phyloP scores from a whole-genome alignment of 1,139 yeast genomes.

The Scheffersomyces cryptocercus region DNA sequence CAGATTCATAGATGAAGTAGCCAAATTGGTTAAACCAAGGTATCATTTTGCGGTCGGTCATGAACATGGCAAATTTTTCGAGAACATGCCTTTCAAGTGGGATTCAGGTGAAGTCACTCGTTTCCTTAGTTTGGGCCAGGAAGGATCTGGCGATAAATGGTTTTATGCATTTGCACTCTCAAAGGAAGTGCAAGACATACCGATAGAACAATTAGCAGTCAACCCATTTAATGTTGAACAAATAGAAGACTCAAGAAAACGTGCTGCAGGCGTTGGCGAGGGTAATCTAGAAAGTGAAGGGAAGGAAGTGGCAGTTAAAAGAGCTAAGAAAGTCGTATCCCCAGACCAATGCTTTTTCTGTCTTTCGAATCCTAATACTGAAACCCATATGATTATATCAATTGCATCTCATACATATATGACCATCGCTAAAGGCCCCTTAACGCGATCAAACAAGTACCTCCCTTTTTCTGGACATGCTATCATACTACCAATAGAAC shows the following conservation, averaged over 20 bases:
- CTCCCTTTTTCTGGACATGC: conserved; percentile 78
- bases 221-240: conserved; percentile 40
- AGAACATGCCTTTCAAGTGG: conserved; percentile 63
- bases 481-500: conserved; percentile 79
- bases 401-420: conserved; percentile 68
- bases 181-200: conserved; percentile 9
- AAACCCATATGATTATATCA: conserved; percentile 77
- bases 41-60: conserved; percentile 66
- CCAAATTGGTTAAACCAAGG: conserved; percentile 50
- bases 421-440: conserved; percentile 87
- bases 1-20: conserved; percentile 46
- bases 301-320: conserved; percentile 7
- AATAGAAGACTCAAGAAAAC: neutral
- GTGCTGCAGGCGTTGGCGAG: neutral
- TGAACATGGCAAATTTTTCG: conserved; percentile 51
- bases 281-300: conserved; percentile 4
- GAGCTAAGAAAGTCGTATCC: conserved; percentile 38
- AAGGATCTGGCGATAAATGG: conserved; percentile 64
- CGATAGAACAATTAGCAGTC: conserved; percentile 15
- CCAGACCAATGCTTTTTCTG: conserved; percentile 80
- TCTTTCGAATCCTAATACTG: conserved; percentile 75
- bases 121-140: conserved; percentile 63
- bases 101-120: conserved; percentile 45
- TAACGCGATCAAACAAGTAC: conserved; percentile 49
- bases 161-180: conserved; percentile 65